Conservation (phyloP, 495 filamentous ascomycete species). For the Lasiosphaeria hispida region DNA sequence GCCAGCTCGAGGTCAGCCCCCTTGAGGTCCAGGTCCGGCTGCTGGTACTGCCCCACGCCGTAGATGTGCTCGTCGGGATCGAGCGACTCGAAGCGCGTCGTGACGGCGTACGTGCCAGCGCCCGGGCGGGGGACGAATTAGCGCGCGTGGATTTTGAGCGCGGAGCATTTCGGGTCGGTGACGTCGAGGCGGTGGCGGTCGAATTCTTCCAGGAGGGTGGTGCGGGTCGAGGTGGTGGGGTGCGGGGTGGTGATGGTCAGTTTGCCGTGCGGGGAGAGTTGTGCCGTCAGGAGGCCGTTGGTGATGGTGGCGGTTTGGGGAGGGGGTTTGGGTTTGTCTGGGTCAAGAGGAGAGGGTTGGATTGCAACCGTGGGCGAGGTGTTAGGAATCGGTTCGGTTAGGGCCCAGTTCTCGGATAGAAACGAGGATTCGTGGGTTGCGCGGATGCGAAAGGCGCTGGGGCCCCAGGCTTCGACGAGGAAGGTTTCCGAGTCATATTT, state of each 20-base stretch:
- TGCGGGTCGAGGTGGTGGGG: conserved; percentile 17
- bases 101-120: conserved; percentile 48
- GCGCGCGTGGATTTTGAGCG: conserved; percentile 51
- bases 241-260: conserved; percentile 46
- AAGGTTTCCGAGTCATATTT: conserved; percentile 53
- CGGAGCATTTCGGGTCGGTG: conserved; percentile 53
- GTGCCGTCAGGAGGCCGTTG: conserved; percentile 53
- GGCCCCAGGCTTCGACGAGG: conserved; percentile 56
- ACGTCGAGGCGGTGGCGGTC: conserved; percentile 50
- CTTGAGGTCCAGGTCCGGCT: conserved; percentile 54
- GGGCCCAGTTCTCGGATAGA: conserved; percentile 54
- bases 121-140: conserved; percentile 53
- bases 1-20: conserved; percentile 57
- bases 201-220: conserved; percentile 57
- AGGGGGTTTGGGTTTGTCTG: too few relatives aligned
- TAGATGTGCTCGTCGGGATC: conserved; percentile 54
- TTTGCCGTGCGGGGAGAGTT: conserved; percentile 47
- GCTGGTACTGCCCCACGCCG: conserved; percentile 64
- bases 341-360: too few relatives aligned
- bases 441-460: conserved; percentile 52
- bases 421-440: conserved; percentile 49
- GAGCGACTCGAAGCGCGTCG: conserved; percentile 51
- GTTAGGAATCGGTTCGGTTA: conserved; percentile 28
- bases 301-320: conserved; percentile 37
- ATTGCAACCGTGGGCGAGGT: conserved; percentile 8